Evolutionary conservation across 768 basidiomycete species (phyloP).

Genomic region (Melanogaster broomeanus): DNA sequence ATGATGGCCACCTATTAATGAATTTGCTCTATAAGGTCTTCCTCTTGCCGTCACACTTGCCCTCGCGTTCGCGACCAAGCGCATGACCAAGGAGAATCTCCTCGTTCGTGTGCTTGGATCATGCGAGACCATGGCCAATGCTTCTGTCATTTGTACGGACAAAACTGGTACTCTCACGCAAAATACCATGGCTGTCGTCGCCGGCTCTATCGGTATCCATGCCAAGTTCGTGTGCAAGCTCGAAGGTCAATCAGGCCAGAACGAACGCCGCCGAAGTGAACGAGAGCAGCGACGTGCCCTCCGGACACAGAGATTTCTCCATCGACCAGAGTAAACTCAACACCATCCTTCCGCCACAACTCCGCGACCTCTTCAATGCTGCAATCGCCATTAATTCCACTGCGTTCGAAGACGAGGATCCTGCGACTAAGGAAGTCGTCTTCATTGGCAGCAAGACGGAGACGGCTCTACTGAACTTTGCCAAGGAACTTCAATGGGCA

Average conservation of each 20-base stretch:
- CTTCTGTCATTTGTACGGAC: slow-evolving; percentile 93
- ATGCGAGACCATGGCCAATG: slow-evolving; percentile 99
- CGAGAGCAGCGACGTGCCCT: slow-evolving; percentile 27
- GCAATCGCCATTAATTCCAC: slow-evolving; percentile 92
- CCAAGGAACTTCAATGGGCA: slow-evolving; percentile 77
- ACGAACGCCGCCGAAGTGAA: slow-evolving; percentile 67
- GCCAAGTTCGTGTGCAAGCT: slow-evolving; percentile 89
- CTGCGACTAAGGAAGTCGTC: slow-evolving; percentile 53
- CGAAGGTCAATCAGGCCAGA: slow-evolving; percentile 65
- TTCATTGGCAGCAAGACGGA: slow-evolving; percentile 97
- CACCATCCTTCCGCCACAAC: slow-evolving; percentile 55
- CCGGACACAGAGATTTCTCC: slow-evolving; percentile 76
- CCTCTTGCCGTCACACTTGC: slow-evolving; percentile 96
- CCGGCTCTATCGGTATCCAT: slow-evolving; percentile 91
- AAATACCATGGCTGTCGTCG: slow-evolving; percentile 95
- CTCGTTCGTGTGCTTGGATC: slow-evolving; percentile 95
- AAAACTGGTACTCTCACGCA: slow-evolving; percentile 97
- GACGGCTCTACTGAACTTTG: slow-evolving; percentile 85
- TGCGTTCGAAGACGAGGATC: slow-evolving; percentile 83
- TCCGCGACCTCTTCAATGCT: slow-evolving; percentile 74
- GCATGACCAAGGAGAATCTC: slow-evolving; percentile 96
- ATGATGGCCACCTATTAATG: neutral
- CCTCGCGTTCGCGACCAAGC: slow-evolving; percentile 93
- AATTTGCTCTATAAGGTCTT: slow-evolving; percentile 59
- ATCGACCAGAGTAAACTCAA: slow-evolving; percentile 79